Conservation (phyloP, 2,329 filamentous ascomycete species). For the Diaporthe citriasiana region DNA sequence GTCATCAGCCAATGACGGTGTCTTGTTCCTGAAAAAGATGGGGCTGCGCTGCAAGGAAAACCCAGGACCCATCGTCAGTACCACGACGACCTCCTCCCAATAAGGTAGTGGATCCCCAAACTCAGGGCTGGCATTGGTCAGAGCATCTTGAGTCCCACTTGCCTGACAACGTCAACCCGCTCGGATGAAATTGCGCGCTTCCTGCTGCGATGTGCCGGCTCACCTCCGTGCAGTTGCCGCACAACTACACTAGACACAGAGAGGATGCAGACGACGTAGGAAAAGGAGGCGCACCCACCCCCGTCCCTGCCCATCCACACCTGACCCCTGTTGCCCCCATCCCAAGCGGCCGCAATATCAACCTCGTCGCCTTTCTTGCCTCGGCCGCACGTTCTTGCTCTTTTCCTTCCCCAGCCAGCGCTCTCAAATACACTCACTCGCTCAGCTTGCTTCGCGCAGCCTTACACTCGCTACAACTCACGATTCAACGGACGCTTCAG, state of each 20-base stretch:
- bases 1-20: neutral
- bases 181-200: constrained; percentile 39
- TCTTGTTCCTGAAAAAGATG: constrained; percentile 33
- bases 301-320: constrained; percentile 17
- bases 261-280: constrained; percentile 7
- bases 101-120: constrained; percentile 12
- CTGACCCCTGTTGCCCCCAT: constrained; percentile 1
- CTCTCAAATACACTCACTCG: constrained; percentile 26
- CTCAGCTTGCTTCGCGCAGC: constrained; percentile 42
- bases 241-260: neutral
- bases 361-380: constrained; percentile 19
- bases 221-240: constrained; percentile 16
- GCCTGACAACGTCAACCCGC: constrained; percentile 41
- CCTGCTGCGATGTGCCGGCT: constrained; percentile 25
- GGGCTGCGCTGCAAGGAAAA: neutral
- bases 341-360: constrained; percentile 22
- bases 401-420: constrained; percentile 19
- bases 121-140: constrained; percentile 14
- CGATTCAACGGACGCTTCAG: constrained; percentile 12
- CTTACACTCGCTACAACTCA: constrained; percentile 37
- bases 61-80: constrained; percentile 17
- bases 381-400: constrained; percentile 22
- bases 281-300: constrained; percentile 35
- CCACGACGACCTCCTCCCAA: constrained; percentile 29
- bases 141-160: constrained; percentile 29